These are phyloP conservation scores for Heliamphora pulchella DNA, from an alignment of 179 eudicot genomes.

Conservation along the genomic window DNA sequence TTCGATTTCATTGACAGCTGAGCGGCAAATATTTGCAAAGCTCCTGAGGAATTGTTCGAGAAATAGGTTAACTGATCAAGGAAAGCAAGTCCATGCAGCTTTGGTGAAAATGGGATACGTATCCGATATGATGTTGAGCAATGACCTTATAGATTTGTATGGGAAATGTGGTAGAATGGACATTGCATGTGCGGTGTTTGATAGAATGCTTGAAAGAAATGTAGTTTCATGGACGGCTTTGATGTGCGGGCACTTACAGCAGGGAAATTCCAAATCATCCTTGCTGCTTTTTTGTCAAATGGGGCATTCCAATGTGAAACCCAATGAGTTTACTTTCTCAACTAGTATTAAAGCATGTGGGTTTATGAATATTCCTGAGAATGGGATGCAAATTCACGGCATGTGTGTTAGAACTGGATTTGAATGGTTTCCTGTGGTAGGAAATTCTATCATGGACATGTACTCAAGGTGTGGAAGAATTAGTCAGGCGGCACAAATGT, in stretches of 20 bases:
- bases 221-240: slow-evolving; percentile 24
- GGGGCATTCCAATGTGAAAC: slow-evolving; percentile 45
- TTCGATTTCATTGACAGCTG: slow-evolving; percentile 27
- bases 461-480: slow-evolving; percentile 63
- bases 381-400: slow-evolving; percentile 72
- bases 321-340: slow-evolving; percentile 71
- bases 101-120: slow-evolving; percentile 18
- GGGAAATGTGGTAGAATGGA: background rate
- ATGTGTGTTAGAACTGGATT: slow-evolving; percentile 49
- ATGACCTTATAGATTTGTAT: slow-evolving; percentile 15
- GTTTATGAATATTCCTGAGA: slow-evolving; percentile 31
- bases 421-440: slow-evolving; percentile 48
- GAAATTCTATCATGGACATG: slow-evolving; percentile 73
- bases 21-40: slow-evolving; percentile 41
- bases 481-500: slow-evolving; percentile 37
- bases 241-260: slow-evolving; percentile 36
- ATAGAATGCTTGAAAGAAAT: slow-evolving; percentile 7
- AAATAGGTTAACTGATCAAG: slow-evolving; percentile 32
- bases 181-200: background rate
- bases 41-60: slow-evolving; percentile 43
- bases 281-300: slow-evolving; percentile 38
- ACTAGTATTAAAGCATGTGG: slow-evolving; percentile 62
- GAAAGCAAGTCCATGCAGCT: slow-evolving; percentile 49
- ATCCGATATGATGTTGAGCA: slow-evolving; percentile 32
- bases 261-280: slow-evolving; percentile 34